Base-by-base conservation (phyloP, 768 basidiomycete species). In the Mycena leptocephala region DNA sequence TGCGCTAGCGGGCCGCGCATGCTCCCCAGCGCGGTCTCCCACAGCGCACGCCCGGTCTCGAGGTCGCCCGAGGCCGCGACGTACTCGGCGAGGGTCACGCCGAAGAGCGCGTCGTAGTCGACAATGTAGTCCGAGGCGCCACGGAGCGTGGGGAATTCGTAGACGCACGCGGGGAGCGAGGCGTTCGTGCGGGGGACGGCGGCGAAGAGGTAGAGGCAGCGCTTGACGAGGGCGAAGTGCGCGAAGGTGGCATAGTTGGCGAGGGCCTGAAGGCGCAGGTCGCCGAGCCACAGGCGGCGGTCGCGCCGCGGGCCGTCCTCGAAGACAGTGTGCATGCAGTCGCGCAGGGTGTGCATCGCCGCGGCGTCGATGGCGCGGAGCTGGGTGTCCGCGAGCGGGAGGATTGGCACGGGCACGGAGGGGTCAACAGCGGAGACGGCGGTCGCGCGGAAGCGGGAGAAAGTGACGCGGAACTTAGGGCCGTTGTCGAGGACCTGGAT, bases 271-370 rank as follows among this genome's bases (percentile, higher is more conserved):
- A 65, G 64, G 64, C 64, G 64, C 64, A 65, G 43, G 46, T 51
- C 64, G 46, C 64, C 43, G 46, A 65, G 64, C 64, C 64, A 66
- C 32, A 66, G 64, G 46, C 64, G 64, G 46, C 46, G 64, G 64
- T 66, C 64, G 46, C 64, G 64, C 43, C 64, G 64, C 30, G 64
- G 64, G n/a, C 64, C 64, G 46, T 65, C 64, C 64, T 65, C 64
- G 64, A 65, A 65, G 43, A 65, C 64, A 30, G 64, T 4, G 18
- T 65, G 64, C 64, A 65, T 65, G 64, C 64, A 65, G 30, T 65
- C 64, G 46, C 64, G 64, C 64, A 65, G 46, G 46, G 64, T 65
- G 46, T 51, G 64, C 64, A 65, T 65, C 28, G 64, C 64, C 30
- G 22, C 46, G 43, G 46, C 64, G 30, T 65, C 64, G 64, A 65